Evolutionary conservation across 1,284 basidiomycete genomes (phyloP).

Genomic region (Rhizoctonia solani): DNA sequence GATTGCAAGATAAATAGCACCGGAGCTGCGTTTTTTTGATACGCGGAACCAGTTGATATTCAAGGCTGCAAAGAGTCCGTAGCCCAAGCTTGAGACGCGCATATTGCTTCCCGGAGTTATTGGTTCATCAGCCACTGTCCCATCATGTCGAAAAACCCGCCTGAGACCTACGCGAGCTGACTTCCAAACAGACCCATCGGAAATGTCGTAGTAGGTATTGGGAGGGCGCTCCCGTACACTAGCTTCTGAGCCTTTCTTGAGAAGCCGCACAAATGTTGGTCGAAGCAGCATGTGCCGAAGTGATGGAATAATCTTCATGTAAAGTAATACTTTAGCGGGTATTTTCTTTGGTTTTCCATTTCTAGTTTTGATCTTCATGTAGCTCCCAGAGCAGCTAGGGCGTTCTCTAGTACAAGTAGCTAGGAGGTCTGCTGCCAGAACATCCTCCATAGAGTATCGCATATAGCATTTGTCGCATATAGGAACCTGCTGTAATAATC

Average conservation of each 20-base stretch:
- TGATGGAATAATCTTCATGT: neutral
- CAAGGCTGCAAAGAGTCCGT: neutral
- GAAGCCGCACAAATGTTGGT: neutral
- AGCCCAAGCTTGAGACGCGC: neutral
- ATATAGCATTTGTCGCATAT: conserved; percentile 6
- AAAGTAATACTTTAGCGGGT: neutral
- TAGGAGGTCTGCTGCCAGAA: neutral
- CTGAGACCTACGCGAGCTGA: neutral
- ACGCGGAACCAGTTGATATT: conserved; percentile 16
- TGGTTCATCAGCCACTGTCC: conserved; percentile 1
- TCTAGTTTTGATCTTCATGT: neutral
- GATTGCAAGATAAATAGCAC: conserved; percentile 39
- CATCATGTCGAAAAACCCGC: neutral
- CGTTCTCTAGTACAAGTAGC: neutral
- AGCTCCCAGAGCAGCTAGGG: neutral
- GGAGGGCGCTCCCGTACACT: neutral
- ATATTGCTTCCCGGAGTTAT: neutral
- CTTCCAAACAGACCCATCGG: neutral
- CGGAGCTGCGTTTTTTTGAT: conserved; percentile 13
- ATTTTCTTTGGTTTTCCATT: neutral
- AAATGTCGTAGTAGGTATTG: neutral
- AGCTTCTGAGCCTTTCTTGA: neutral
- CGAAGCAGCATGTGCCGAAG: neutral
- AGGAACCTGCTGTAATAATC: neutral
- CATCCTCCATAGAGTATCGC: neutral